Base-by-base conservation (phyloP, 371 early-diverging fungal genomes). In the Basidiobolus heterosporus region DNA sequence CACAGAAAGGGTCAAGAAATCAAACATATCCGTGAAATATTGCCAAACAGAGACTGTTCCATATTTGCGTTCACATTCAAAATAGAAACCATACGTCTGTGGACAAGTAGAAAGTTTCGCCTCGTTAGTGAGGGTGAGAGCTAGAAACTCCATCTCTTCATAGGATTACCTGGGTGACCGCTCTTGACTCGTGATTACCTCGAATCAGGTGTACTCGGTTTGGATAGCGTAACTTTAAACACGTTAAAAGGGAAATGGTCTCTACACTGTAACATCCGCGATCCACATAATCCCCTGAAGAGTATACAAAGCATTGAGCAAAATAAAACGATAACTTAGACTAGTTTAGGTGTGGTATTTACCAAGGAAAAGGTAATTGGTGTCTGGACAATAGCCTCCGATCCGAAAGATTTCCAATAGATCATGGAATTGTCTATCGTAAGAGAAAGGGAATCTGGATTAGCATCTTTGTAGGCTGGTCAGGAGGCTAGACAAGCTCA, bases 121-220 rank as follows among this genome's bases (percentile, higher is more conserved):
- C 15, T 4, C 35, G 23, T 38, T 11, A 36, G 40, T 46, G 2
- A 22, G 16, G 15, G 20, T 20, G 17, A 20, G 11, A 8, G n/a
- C 11, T n/a, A 9, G 11, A 41, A 7, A 2, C 19, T n/a, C 41
- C 3, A 17, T 17, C 22, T n/a, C 2, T 30, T 30, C 30, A 38
- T 17, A 14, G 6, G 15, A 17, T 35, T 64, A 80, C 82, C 70
- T 85, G 85, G 14, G 90, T 91, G 2, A 88, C 88, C 17, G 87
- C 85, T 49, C 94, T 70, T 20, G 85, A 80, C 63, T 98, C 98
- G 54, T 98, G 98, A 58, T 98, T 98, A n/a, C 98, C 98, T 35
- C 98, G 71, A 7, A 98, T 79, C 11, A 98, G 69, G 43, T 84
- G 89, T 4, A 98, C 81, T 49, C 92, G 68, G 23, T 84, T 74